These are phyloP conservation scores for Xylariales sp. DNA, from an alignment of 2,329 filamentous ascomycete species.

Conservation along the genomic window DNA sequence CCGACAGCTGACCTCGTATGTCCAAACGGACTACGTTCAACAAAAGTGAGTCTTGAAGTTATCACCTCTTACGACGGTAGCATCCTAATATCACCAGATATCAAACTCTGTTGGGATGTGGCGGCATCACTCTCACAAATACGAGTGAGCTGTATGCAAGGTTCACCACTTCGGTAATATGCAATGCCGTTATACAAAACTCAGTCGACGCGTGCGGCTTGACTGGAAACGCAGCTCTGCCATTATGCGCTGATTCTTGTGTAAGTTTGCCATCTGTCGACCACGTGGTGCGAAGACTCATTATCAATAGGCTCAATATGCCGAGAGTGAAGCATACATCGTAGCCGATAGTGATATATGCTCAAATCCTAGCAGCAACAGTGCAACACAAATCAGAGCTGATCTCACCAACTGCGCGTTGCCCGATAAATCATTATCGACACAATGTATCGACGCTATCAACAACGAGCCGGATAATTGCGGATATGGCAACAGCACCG, in stretches of 20 bases:
- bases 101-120: slow-evolving; percentile 74
- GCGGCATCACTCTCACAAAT: slow-evolving; percentile 69
- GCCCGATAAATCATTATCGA: slow-evolving; percentile 72
- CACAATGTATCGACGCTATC: slow-evolving; percentile 68
- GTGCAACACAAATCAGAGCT: slow-evolving; percentile 74
- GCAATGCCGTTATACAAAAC: slow-evolving; percentile 90
- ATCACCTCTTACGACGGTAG: neutral
- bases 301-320: slow-evolving; percentile 70
- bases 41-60: slow-evolving; percentile 62
- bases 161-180: slow-evolving; percentile 87
- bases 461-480: slow-evolving; percentile 83
- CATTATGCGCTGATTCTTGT: slow-evolving; percentile 86
- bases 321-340: slow-evolving; percentile 83
- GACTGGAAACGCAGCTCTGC: slow-evolving; percentile 57
- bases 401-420: slow-evolving; percentile 89
- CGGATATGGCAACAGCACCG: slow-evolving; percentile 67
- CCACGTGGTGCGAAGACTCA: no score
- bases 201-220: slow-evolving; percentile 68
- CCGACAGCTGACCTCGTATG: slow-evolving; percentile 64
- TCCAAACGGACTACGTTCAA: slow-evolving; percentile 69
- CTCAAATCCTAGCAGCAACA: slow-evolving; percentile 57
- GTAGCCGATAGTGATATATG: slow-evolving; percentile 71
- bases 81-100: slow-evolving; percentile 56
- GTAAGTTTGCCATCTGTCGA: slow-evolving; percentile 47
- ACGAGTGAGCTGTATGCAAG: slow-evolving; percentile 82